Evolutionary conservation across 2,329 filamentous ascomycete species (phyloP).

Genomic region (Ophiostoma piceae): DNA sequence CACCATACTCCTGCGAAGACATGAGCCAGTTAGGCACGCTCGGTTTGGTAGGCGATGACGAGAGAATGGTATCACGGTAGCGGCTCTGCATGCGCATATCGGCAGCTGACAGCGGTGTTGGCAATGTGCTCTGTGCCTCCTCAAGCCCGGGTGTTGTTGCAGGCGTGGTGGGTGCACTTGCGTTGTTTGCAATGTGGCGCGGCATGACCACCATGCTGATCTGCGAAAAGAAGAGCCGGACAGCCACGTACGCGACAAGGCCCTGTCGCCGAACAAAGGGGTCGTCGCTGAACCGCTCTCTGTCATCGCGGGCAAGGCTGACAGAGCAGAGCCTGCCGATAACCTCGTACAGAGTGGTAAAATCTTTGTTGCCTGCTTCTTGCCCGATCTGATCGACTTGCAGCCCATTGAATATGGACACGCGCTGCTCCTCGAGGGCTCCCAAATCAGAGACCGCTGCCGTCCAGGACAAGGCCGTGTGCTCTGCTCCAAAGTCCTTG

Average conservation of each 20-base stretch:
- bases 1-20: slow-evolving; percentile 22
- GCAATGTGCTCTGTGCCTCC: slow-evolving; percentile 13
- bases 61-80: slow-evolving; percentile 11
- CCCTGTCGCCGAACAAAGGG: slow-evolving; percentile 15
- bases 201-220: slow-evolving; percentile 27
- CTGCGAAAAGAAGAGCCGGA: slow-evolving; percentile 26
- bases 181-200: background rate
- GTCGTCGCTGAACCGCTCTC: background rate
- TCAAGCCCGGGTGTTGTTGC: slow-evolving; percentile 7
- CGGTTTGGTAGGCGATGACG: slow-evolving; percentile 22
- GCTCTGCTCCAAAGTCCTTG: slow-evolving; percentile 17
- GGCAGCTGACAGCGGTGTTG: background rate
- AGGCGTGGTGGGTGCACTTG: background rate
- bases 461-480: slow-evolving; percentile 23
- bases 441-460: slow-evolving; percentile 18
- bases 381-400: background rate
- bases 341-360: slow-evolving; percentile 20
- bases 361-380: background rate
- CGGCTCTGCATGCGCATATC: background rate
- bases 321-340: slow-evolving; percentile 24
- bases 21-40: slow-evolving; percentile 12
- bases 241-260: slow-evolving; percentile 23
- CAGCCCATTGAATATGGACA: slow-evolving; percentile 20
- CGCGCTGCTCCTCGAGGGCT: slow-evolving; percentile 3
- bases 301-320: background rate